Base-by-base conservation (phyloP, 1,284 basidiomycete genomes). In the Retiboletus flavoniger region DNA sequence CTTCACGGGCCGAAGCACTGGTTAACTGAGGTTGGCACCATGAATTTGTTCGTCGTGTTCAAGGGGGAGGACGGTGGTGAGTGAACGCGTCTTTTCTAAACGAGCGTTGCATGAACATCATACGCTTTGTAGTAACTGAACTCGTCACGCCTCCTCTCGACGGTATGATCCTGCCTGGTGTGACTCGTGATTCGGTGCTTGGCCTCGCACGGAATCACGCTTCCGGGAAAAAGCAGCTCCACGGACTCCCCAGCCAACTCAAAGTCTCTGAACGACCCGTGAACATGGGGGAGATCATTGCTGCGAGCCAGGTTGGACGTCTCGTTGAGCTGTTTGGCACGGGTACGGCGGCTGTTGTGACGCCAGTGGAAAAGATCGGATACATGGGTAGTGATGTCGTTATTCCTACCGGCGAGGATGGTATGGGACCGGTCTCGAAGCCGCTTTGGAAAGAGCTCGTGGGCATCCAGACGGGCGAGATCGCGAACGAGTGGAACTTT, bases 31-130 rank as follows among this genome's bases (percentile, higher is more conserved):
- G 90, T 93, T 32, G 95, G 95, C 29, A 95, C 94, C 1, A 98
- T 99, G 97, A 99, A 99, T 75, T 76, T 96, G 66, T 97, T 98
- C 60, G 83, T 93, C 41, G 94, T 88, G 0, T 84, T 98, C 71
- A 84, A 84, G 68, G 81, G 81, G 28, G 78, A 82, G 10, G 83
- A 94, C 63, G 93, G 91, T 38, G 75, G 87, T 85, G 60, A 63
- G 80, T 74, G 19, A 28, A 7, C 53, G 1, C 24, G 14, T 40
- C 29, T 26, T 45, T 11, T 32, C 14, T 10, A 3, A 4, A 11
- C 1, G 40, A 16, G 11, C 38, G 11, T 39, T 21, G 34, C 26
- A 41, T 43, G 47, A 42, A 35, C 54, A 19, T 39, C 10, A n/a
- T 29, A 41, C 16, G 19, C 47, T 53, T 31, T 50, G 41, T 57